Evolutionary conservation across 345 rosid genomes (phyloP).

Genomic region (Microthlaspi erraticum): DNA sequence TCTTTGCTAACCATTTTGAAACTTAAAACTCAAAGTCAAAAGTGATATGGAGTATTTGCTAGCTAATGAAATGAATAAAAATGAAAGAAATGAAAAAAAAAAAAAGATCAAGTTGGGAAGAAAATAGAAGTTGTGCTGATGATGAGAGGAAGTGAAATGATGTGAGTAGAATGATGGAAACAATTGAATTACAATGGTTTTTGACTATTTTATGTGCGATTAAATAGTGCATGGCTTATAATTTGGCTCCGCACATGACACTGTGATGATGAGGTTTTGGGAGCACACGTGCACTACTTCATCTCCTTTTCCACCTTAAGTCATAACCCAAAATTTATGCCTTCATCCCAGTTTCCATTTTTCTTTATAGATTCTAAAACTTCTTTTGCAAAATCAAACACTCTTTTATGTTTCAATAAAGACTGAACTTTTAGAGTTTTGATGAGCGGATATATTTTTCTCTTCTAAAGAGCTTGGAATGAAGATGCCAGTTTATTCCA

Average conservation of each 20-base stretch:
- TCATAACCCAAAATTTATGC: conserved; percentile 25
- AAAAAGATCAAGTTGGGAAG: conserved; percentile 7
- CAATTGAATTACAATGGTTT: not conserved
- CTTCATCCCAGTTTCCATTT: conserved; percentile 21
- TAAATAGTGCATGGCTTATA: conserved; percentile 25
- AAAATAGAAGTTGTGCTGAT: conserved; percentile 9
- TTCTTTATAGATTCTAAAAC: not conserved
- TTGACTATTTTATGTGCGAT: conserved; percentile 11
- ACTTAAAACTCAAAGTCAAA: not conserved
- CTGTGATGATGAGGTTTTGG: conserved; percentile 42
- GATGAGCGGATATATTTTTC: not conserved
- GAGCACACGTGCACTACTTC: conserved; percentile 42
- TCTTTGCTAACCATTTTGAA: too few species aligned
- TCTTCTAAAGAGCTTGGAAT: not conserved
- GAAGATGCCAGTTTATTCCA: not conserved
- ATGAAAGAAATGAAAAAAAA: not conserved
- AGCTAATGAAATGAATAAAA: not conserved
- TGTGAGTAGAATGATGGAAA: conserved; percentile 39
- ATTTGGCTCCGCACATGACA: conserved; percentile 40
- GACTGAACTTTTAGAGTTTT: not conserved
- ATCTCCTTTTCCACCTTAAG: conserved; percentile 19
- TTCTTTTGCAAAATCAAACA: not conserved
- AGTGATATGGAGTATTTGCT: not conserved
- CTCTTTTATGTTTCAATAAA: not conserved
- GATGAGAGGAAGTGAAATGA: conserved; percentile 37